Conservation (phyloP, 129 eudicot species). For the Helichrysum umbraculigerum region DNA sequence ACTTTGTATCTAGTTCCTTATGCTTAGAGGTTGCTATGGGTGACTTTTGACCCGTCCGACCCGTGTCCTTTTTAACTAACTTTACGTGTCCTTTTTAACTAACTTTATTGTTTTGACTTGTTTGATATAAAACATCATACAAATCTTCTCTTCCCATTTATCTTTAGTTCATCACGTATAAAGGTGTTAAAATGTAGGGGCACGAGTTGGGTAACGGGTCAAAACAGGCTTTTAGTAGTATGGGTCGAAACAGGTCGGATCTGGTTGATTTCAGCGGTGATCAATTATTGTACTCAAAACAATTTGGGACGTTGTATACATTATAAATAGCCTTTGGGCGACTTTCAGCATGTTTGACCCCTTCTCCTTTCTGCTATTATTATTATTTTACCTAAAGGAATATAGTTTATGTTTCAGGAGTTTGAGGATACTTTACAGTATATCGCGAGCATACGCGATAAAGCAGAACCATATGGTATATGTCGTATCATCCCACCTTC, state of each 20-base stretch:
- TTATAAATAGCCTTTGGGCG: no score
- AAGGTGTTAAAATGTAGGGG: background rate
- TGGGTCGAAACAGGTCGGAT: background rate
- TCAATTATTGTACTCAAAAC: no score
- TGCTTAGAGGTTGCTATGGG: slow-evolving; percentile 1
- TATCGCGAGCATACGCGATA: slow-evolving; percentile 67
- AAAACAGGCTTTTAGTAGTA: background rate
- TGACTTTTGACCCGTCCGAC: background rate
- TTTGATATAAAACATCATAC: background rate
- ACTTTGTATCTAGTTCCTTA: background rate
- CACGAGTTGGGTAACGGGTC: background rate
- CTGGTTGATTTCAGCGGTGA: background rate
- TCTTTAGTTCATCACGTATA: background rate
- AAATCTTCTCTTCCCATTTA: background rate
- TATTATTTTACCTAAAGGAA: background rate
- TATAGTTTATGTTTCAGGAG: slow-evolving; percentile 50
- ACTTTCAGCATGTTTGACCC: background rate
- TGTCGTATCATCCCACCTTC: slow-evolving; percentile 96
- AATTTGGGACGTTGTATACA: background rate
- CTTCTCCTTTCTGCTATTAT: background rate
- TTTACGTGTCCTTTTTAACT: background rate
- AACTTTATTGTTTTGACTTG: no score
- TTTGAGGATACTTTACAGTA: slow-evolving; percentile 71
- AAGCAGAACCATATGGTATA: slow-evolving; percentile 83
- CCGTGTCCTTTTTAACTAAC: background rate